phyloP scores from a whole-genome alignment of 2,329 filamentous ascomycete genomes.

The Colletotrichum cuscutae region DNA sequence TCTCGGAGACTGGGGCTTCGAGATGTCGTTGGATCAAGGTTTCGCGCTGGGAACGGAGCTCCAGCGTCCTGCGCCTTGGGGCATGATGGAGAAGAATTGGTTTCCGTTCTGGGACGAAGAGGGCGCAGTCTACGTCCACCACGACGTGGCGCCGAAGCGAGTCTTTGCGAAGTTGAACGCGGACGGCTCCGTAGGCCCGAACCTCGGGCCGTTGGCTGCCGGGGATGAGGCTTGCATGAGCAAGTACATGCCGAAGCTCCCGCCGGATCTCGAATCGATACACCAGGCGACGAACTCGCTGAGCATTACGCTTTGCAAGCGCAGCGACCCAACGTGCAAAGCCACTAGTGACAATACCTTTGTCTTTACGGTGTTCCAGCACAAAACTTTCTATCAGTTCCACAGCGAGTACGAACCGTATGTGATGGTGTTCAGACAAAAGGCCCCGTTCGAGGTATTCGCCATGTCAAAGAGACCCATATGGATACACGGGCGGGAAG shows the following conservation, averaged over 20 bases:
- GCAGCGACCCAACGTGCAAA: slow-evolving; percentile 55
- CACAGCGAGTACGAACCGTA: slow-evolving; percentile 68
- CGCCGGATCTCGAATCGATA: slow-evolving; percentile 54
- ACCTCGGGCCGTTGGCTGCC: slow-evolving; percentile 53
- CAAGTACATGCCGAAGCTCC: slow-evolving; percentile 54
- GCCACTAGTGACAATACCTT: slow-evolving; percentile 61
- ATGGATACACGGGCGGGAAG: slow-evolving; percentile 64
- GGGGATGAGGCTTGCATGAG: slow-evolving; percentile 58
- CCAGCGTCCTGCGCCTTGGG: slow-evolving; percentile 57
- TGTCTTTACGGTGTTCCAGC: slow-evolving; percentile 64
- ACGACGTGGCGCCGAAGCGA: slow-evolving; percentile 61
- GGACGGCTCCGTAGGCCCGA: slow-evolving; percentile 57
- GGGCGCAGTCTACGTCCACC: slow-evolving; percentile 60
- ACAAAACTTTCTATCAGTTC: slow-evolving; percentile 59
- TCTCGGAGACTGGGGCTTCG: slow-evolving; percentile 55
- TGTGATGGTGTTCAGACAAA: slow-evolving; percentile 59
- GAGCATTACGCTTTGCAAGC: slow-evolving; percentile 62
- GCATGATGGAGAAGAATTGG: slow-evolving; percentile 68
- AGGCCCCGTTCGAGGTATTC: slow-evolving; percentile 60
- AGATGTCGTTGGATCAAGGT: slow-evolving; percentile 38
- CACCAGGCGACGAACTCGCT: slow-evolving; percentile 71
- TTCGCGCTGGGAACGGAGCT: slow-evolving; percentile 61
- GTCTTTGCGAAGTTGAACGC: slow-evolving; percentile 56
- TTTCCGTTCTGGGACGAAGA: slow-evolving; percentile 68
- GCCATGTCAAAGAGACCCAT: slow-evolving; percentile 61